Conservation (phyloP, 1,139 yeast genomes). For the Pichia kudriavzevii region DNA sequence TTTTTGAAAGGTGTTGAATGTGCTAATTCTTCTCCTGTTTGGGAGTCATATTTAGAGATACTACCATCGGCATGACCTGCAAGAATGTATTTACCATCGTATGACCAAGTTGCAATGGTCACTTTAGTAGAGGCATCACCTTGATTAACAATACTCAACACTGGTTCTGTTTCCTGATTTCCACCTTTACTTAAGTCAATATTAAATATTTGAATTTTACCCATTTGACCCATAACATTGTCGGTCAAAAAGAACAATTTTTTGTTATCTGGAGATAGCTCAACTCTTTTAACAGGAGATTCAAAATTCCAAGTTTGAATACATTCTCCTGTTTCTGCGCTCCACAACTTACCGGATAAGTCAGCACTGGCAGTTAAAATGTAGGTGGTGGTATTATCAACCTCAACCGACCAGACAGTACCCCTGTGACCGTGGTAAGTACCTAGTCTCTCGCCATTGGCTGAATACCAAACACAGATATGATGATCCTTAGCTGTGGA, state of each 20-base stretch:
- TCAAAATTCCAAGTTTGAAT: constrained; percentile 67
- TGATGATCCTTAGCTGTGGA: constrained; percentile 86
- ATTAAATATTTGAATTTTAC: constrained; percentile 65
- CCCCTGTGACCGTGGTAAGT: constrained; percentile 88
- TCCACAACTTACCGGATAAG: constrained; percentile 79
- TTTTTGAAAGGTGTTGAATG: constrained; percentile 63
- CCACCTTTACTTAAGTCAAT: constrained; percentile 37
- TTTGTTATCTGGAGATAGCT: constrained; percentile 69
- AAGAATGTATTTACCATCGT: constrained; percentile 62
- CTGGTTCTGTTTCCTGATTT: constrained; percentile 44
- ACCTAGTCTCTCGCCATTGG: constrained; percentile 95
- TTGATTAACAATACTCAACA: constrained; percentile 44
- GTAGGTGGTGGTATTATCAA: constrained; percentile 58
- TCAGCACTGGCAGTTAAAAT: constrained; percentile 93
- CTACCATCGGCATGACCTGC: constrained; percentile 87
- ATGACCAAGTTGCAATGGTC: constrained; percentile 86
- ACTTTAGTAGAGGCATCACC: constrained; percentile 57
- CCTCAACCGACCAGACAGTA: constrained; percentile 93
- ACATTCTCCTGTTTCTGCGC: constrained; percentile 68
- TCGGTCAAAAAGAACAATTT: constrained; percentile 75
- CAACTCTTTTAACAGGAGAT: constrained; percentile 87
- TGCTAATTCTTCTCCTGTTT: constrained; percentile 61
- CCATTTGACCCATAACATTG: constrained; percentile 86
- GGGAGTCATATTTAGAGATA: constrained; percentile 71
- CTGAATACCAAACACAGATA: constrained; percentile 91